These are phyloP conservation scores for Cronartium quercuum DNA, from an alignment of 1,284 basidiomycete species.

Conservation along the genomic window DNA sequence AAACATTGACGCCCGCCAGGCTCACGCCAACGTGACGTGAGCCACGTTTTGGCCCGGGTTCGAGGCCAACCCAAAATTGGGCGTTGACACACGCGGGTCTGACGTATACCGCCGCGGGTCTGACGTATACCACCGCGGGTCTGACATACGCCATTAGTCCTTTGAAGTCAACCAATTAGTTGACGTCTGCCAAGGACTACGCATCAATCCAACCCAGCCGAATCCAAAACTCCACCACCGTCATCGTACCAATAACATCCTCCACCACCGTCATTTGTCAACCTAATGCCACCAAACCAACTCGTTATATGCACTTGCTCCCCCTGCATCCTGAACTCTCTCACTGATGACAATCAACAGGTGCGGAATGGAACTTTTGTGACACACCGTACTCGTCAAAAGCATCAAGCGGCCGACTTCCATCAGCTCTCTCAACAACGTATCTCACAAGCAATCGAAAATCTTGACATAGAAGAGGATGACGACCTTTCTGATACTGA, in stretches of 20 bases:
- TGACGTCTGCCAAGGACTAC: background rate
- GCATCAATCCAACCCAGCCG: too few species aligned
- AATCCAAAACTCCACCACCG: background rate
- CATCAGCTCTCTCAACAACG: background rate
- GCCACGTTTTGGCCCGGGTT: background rate
- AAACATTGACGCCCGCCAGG: too few species aligned
- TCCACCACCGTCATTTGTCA: background rate
- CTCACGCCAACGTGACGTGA: background rate
- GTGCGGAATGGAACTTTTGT: background rate
- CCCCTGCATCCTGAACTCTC: background rate
- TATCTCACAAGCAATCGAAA: background rate
- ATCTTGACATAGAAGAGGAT: background rate
- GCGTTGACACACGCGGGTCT: background rate
- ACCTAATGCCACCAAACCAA: background rate
- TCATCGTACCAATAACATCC: background rate
- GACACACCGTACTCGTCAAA: background rate
- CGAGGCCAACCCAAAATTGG: background rate
- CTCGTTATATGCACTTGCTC: background rate
- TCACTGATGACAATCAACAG: background rate
- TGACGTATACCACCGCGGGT: too few species aligned
- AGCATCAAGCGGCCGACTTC: background rate
- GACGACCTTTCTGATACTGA: background rate
- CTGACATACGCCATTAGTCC: too few species aligned
- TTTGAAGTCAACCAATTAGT: background rate
- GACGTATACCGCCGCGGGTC: background rate